Base-by-base conservation (phyloP, 495 filamentous ascomycete species). In the Xylaria telfairii region DNA sequence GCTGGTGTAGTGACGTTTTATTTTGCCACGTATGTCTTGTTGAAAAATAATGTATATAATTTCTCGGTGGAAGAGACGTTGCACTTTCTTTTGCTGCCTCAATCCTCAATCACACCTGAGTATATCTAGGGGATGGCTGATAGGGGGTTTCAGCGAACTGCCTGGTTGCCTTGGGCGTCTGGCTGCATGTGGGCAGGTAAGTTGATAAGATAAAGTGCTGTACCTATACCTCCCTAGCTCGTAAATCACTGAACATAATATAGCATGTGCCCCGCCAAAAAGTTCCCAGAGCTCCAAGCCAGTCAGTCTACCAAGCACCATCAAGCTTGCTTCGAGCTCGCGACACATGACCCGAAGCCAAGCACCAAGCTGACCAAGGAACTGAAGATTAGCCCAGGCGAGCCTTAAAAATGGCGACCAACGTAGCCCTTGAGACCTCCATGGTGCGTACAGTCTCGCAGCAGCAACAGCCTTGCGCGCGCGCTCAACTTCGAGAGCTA, bases 361-460 rank as follows among this genome's bases (percentile, higher is more conserved):
- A 56, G 24, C 17, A 59, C 10, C 19, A 41, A 42, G 37, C 34
- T 19, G 0, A 42, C 1, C 21, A 26, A 62, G 59, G n/a, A 10
- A 62, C 37, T 42, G n/a, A 24, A 42, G 3, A 42, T 0, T 10
- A 37, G 7, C 51, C 9, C 2, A n/a, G 19, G 19, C 19, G 30
- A 57, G 7, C 7, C 12, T 21, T 28, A 59, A 83, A 72, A 32
- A 96, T 95, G 93, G 85, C 93, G 34, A 92, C 89, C 30, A 89
- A 92, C 71, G 87, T 97, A 63, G 83, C 85, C 30, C 88, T 97
- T 17, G 91, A 96, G 65, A 97, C 93, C 42, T 90, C 89, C 32
- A 93, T 97, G 91, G 93, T 93, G 82, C n/a, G 75, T 72, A 10
- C 12, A 32, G 17, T 32, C 60, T 15, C 3, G n/a, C 26, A 34